A percentile compares a stretch with the other conserved stretches of the same genome.
These are phyloP conservation scores for Sporothrix dimorphospora DNA, from an alignment of 2,329 filamentous ascomycete species.

Conservation along the genomic window DNA sequence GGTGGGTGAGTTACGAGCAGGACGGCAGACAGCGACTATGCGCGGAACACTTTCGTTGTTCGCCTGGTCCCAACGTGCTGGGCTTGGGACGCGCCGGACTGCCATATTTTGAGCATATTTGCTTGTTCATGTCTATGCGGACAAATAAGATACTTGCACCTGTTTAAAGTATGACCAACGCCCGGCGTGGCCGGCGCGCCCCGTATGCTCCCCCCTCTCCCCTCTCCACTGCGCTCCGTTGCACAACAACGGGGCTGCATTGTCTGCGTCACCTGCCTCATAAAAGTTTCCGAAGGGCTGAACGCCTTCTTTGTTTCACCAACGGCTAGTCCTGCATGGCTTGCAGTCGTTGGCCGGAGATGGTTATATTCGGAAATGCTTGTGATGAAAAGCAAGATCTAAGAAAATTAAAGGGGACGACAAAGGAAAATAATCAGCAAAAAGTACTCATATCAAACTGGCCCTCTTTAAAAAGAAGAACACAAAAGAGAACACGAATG, in stretches of 20 bases:
- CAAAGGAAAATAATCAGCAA: not conserved
- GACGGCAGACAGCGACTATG: not conserved
- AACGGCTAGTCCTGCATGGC: not conserved
- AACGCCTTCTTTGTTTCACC: not conserved
- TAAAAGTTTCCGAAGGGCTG: not conserved
- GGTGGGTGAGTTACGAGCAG: too few species aligned
- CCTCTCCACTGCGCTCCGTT: not conserved
- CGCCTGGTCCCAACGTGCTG: conserved; percentile 1
- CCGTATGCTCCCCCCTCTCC: not conserved
- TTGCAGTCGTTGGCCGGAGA: not conserved
- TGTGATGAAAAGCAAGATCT: not conserved
- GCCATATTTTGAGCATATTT: not conserved
- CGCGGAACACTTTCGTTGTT: not conserved
- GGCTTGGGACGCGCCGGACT: not conserved
- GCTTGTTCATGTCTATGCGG: too few species aligned
- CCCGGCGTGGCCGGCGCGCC: not conserved
- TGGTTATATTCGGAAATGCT: not conserved
- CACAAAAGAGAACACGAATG: not conserved
- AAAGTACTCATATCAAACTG: too few species aligned
- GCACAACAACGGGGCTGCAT: not conserved
- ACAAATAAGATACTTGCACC: too few species aligned
- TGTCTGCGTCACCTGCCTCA: not conserved
- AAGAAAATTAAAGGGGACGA: not conserved
- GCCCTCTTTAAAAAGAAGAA: too few species aligned
- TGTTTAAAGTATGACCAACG: too few species aligned